Evolutionary conservation across 495 filamentous ascomycete genomes (phyloP).

Genomic region (Talaromyces nanjingensis): DNA sequence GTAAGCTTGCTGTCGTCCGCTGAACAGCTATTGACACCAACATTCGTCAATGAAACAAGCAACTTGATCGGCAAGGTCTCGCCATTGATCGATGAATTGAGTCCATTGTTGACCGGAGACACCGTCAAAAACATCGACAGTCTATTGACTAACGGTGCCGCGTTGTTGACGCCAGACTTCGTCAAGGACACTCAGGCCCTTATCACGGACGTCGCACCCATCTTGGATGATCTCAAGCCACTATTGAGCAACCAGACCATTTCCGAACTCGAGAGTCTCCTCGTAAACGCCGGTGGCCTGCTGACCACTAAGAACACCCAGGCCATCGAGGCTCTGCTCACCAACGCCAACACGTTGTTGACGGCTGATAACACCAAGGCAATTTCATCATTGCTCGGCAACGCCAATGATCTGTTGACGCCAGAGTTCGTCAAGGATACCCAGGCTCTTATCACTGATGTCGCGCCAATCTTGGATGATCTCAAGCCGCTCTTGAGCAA

Average conservation of each 20-base stretch:
- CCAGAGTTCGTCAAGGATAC: slow-evolving; percentile 28
- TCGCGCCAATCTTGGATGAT: slow-evolving; percentile 29
- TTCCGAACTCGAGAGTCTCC: slow-evolving; percentile 22
- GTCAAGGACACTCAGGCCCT: slow-evolving; percentile 32
- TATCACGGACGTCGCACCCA: slow-evolving; percentile 21
- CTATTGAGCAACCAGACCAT: slow-evolving; percentile 21
- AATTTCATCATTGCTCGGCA: slow-evolving; percentile 27
- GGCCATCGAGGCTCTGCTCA: slow-evolving; percentile 17
- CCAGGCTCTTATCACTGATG: slow-evolving; percentile 20
- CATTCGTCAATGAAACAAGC: slow-evolving; percentile 36
- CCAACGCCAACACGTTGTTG: slow-evolving; percentile 30
- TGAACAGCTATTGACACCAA: slow-evolving; percentile 30
- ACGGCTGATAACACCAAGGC: slow-evolving; percentile 30
- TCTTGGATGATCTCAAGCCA: slow-evolving; percentile 19
- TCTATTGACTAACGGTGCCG: slow-evolving; percentile 32
- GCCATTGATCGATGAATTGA: slow-evolving; percentile 16
- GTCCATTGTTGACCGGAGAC: slow-evolving; percentile 27
- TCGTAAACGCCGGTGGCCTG: too few relatives aligned
- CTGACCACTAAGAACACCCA: too few relatives aligned
- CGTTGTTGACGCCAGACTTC: slow-evolving; percentile 33
- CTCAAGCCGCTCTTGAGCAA: slow-evolving; percentile 30
- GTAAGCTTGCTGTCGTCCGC: slow-evolving; percentile 27
- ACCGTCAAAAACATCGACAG: slow-evolving; percentile 27
- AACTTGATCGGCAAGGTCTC: slow-evolving; percentile 25
- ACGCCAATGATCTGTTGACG: slow-evolving; percentile 28